A percentile compares a stretch with the other conserved stretches of the same genome.
These are phyloP conservation scores for Clavispora vitiphila DNA, from an alignment of 805 yeast species.

Conservation along the genomic window DNA sequence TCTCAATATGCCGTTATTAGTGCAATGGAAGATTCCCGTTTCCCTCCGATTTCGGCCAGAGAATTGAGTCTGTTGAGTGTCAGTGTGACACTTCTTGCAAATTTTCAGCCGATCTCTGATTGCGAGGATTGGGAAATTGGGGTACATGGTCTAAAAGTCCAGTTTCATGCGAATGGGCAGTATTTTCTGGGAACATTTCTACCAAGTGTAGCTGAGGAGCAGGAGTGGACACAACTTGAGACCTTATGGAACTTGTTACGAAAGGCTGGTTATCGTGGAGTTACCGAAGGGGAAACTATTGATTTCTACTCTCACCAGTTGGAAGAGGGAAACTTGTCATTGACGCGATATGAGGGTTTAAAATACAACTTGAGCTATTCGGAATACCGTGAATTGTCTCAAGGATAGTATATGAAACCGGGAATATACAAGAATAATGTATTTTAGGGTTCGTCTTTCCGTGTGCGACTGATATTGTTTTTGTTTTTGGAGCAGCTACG, in stretches of 20 bases:
- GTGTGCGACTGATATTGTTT: no score
- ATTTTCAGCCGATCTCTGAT: slow-evolving; percentile 49
- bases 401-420: neutral
- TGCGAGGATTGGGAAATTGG: slow-evolving; percentile 79
- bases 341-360: slow-evolving; percentile 34
- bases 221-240: slow-evolving; percentile 69
- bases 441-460: no score
- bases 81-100: slow-evolving; percentile 60
- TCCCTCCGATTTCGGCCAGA: slow-evolving; percentile 49
- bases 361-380: slow-evolving; percentile 23
- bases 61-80: slow-evolving; percentile 57
- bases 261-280: slow-evolving; percentile 54
- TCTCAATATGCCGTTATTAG: slow-evolving; percentile 51
- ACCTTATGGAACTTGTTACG: slow-evolving; percentile 66
- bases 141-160: slow-evolving; percentile 68
- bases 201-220: slow-evolving; percentile 88
- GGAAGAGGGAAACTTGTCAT: slow-evolving; percentile 27
- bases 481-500: no score
- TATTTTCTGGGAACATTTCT: slow-evolving; percentile 71
- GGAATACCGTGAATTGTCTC: slow-evolving; percentile 14
- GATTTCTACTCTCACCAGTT: slow-evolving; percentile 27
- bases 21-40: slow-evolving; percentile 77
- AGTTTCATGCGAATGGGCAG: slow-evolving; percentile 38
- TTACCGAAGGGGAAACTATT: slow-evolving; percentile 9
- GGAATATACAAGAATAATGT: no score